These are phyloP conservation scores for Hydnum rufescens DNA, from an alignment of 768 basidiomycete species.

Conservation along the genomic window DNA sequence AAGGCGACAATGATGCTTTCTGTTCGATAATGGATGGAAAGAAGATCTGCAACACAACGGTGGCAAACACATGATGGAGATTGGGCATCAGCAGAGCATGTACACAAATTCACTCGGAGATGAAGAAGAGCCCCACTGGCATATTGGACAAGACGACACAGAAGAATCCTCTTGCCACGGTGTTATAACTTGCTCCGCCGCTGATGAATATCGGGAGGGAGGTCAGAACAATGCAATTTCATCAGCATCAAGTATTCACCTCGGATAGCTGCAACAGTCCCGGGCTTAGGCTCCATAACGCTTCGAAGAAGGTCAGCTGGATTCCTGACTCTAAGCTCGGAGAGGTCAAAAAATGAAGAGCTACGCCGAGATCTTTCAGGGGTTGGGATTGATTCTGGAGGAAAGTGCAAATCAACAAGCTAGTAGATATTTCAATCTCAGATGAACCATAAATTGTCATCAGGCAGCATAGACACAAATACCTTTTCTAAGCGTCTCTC, in stretches of 20 bases:
- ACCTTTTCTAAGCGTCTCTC: constrained; percentile 73
- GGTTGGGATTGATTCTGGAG: constrained; percentile 10
- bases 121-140: no score
- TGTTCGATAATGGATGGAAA: constrained; percentile 78
- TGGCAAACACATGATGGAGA: not conserved
- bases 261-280: constrained; percentile 9
- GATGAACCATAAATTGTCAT: no score
- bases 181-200: constrained; percentile 78
- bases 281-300: constrained; percentile 24
- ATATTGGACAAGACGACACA: constrained; percentile 68
- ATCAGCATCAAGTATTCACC: not conserved
- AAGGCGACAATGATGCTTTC: constrained; percentile 90
- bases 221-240: not conserved
- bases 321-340: constrained; percentile 36
- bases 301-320: constrained; percentile 53
- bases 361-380: constrained; percentile 20
- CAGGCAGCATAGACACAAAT: not conserved
- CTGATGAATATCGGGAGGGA: constrained; percentile 32
- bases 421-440: constrained; percentile 8
- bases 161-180: constrained; percentile 79
- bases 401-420: constrained; percentile 28
- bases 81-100: constrained; percentile 16
- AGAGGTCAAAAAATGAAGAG: constrained; percentile 54
- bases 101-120: no score
- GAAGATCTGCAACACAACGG: constrained; percentile 27